Base-by-base conservation (phyloP, 2,329 filamentous ascomycete species). In the Falciphora oryzae region DNA sequence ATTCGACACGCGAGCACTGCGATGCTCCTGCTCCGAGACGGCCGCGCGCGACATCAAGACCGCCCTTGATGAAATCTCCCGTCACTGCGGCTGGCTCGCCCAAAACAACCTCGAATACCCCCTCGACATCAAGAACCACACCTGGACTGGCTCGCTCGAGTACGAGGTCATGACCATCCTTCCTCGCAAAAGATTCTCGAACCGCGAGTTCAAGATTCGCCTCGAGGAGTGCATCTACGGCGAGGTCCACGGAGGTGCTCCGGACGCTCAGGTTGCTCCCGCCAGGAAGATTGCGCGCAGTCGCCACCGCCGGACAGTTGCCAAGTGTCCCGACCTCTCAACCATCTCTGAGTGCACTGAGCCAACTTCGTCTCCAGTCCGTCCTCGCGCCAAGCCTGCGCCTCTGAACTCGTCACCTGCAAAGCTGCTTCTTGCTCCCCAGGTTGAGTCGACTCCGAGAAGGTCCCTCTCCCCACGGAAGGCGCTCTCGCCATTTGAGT, bases 351-450 rank as follows among this genome's bases (percentile, higher is more conserved):
- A 63, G 57, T 28, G 62, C 32, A 38, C 32, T 22, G 62, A 63
- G 57, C 62, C 32, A 6, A 6, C 31, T 31, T 63, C 66, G 7
- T 70, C 70, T 1, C 70, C 71, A 0, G 68, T 65, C 29, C 59
- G 25, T 4, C 61, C 63, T 2, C 58, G 59, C 62, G 56, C 50
- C 35, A 38, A 59, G 61, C 53, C 64, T 7, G 16, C 25, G 57
- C 57, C 18, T 4, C 25, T 28, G 25, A 16, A 22, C 2, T 31
- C 58, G 3, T 60, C 58, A 18, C 29, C 58, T 16, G 35, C 35
- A n/a, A n/a, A 31, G 58, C 58, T 18, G 18, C 58, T 60, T n/a
- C 44, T 53, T 53, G 44, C 7, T 10, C 6, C 44, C 7, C 22
- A 53, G 18, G 4, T 53, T n/a, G 22, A 53, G 44, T 53, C 18